phyloP scores from a whole-genome alignment of 2,329 filamentous ascomycete genomes.

The Penicillium sumatraense region DNA sequence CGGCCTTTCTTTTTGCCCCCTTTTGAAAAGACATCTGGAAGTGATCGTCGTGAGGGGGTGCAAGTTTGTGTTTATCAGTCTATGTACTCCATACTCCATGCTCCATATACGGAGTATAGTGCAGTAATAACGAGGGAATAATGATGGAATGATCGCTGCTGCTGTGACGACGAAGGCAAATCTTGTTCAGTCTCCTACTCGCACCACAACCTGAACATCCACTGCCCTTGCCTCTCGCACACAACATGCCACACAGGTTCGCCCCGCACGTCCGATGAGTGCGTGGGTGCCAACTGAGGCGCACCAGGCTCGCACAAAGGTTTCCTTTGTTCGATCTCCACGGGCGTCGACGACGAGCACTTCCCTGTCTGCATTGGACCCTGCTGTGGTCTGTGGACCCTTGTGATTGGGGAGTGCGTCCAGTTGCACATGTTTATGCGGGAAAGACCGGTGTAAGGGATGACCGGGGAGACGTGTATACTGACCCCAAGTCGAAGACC shows the following conservation, averaged over 20 bases:
- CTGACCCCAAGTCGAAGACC: constrained; percentile 8
- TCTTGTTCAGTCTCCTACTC: constrained; percentile 35
- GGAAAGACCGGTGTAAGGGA: constrained; percentile 42
- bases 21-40: neutral
- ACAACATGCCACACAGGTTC: constrained; percentile 47
- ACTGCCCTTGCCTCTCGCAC: constrained; percentile 49
- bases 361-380: constrained; percentile 18
- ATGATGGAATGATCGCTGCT: neutral
- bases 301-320: constrained; percentile 51
- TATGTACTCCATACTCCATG: too few species aligned
- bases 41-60: neutral
- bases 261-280: constrained; percentile 45
- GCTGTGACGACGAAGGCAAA: neutral
- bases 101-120: too few species aligned
- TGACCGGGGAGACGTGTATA: constrained; percentile 42
- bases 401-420: constrained; percentile 24
- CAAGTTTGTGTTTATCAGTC: neutral
- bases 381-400: constrained; percentile 16
- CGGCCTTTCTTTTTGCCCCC: neutral
- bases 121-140: neutral
- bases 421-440: constrained; percentile 38
- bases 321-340: constrained; percentile 40
- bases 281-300: constrained; percentile 47
- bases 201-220: constrained; percentile 44
- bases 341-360: constrained; percentile 44